Evolutionary conservation across 257 asterid species (phyloP).

Genomic region (Plantago ovata): DNA sequence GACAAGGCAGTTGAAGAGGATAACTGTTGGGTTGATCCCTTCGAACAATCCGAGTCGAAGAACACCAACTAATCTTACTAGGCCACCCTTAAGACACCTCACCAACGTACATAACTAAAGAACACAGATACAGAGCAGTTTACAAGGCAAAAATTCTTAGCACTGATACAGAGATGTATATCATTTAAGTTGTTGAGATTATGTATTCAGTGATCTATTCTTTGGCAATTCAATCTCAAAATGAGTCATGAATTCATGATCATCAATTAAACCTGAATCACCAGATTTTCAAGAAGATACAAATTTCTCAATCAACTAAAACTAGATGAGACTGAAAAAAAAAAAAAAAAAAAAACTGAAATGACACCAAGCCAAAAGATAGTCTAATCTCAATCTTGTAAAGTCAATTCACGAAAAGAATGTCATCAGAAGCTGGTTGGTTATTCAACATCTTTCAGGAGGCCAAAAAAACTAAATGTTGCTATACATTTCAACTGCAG

Average conservation of each 20-base stretch:
- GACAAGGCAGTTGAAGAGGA: conserved; percentile 51
- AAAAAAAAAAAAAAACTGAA: too few relatives aligned
- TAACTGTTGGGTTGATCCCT: conserved; percentile 75
- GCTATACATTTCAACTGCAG: neutral
- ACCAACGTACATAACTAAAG: neutral
- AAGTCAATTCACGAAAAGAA: conserved; percentile 12
- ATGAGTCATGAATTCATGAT: too few relatives aligned
- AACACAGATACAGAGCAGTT: neutral
- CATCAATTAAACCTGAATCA: too few relatives aligned
- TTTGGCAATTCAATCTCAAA: too few relatives aligned
- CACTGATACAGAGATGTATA: too few relatives aligned
- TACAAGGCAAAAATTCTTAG: too few relatives aligned
- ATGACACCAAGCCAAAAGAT: neutral
- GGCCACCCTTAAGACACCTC: neutral
- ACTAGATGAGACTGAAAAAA: too few relatives aligned
- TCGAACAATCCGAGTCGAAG: conserved; percentile 11
- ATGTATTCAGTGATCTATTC: too few relatives aligned
- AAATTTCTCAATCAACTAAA: too few relatives aligned
- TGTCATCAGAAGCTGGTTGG: neutral
- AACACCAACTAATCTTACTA: conserved; percentile 12
- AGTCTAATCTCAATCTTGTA: neutral
- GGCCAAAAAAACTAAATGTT: neutral
- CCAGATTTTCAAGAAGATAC: too few relatives aligned
- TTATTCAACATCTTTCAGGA: conserved; percentile 1
- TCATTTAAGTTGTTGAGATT: too few relatives aligned